Base-by-base conservation (phyloP, 148 eudicot species). In the Rhododendron ferrugineum region DNA sequence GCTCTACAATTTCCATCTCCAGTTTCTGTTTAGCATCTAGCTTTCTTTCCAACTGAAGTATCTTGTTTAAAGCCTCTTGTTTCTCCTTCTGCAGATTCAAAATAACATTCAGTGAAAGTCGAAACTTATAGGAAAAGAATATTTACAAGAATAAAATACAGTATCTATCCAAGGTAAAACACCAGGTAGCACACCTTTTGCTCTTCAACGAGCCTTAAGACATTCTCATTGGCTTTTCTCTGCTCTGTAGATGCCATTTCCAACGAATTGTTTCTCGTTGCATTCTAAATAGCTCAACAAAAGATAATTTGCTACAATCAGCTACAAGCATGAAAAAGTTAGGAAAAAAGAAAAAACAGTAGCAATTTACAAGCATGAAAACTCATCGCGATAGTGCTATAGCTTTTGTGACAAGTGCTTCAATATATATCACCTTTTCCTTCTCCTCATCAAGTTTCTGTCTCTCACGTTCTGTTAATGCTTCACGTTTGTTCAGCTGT, bases 191-290 rank as follows among this genome's bases (percentile, higher is more conserved):
- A 72, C 83, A 95, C 99, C 97, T 94, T 91, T 76, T 96, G 98
- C 88, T 93, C 94, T 90, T 95, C 96, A 52, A 94, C 90, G 64
- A 94, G 92, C 90, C 96, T 90, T 81, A 91, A 72, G 16, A 95
- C 92, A 88, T 95, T 92, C 83, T 89, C 93, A 83, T 92, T 95
- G 1, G 97, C 92, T 88, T 86, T 95, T 83, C 83, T 90, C 88
- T 95, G 97, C 92, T 95, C 98, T 91, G 88, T 75, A 5, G 96
- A 91, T 78, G 98, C 99, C 97, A 93, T 87, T 87, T 90, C 90
- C 81, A 96, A 94, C 16, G 91, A 92, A 91, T 62, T 89, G 89
- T 91, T 92, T 83, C 89, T 91, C 76, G 87, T 85, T 81, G 92
- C 88, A 89, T 93, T 95, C 99, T 95, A 42, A 44, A 44, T 9